Percentiles rank a stretch among this genome's conserved stretches.
These are phyloP conservation scores for Kuraishia piskuri DNA, from an alignment of 805 yeast genomes.

Conservation along the genomic window DNA sequence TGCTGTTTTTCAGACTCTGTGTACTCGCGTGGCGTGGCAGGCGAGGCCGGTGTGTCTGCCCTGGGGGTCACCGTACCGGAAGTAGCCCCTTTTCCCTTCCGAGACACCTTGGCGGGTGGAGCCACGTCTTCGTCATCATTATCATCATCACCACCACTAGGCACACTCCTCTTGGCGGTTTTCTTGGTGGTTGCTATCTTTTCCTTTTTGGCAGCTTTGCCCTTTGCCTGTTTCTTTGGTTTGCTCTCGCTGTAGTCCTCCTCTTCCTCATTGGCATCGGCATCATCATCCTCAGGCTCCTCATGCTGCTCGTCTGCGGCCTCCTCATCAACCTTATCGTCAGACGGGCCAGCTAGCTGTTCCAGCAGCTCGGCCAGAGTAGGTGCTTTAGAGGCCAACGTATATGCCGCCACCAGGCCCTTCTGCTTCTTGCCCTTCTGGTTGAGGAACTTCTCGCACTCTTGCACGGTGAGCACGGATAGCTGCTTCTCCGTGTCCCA, in stretches of 20 bases:
- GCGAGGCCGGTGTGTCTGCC: background rate
- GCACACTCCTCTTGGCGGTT: background rate
- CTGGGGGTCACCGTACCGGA: background rate
- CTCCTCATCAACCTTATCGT: background rate
- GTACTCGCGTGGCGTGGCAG: background rate
- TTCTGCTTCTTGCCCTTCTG: slow-evolving; percentile 6
- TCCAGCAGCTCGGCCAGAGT: slow-evolving; percentile 5
- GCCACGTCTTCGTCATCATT: background rate
- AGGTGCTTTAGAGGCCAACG: slow-evolving; percentile 4
- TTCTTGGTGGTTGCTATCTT: slow-evolving; percentile 1
- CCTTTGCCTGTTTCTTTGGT: slow-evolving; percentile 9
- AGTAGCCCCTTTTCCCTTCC: background rate
- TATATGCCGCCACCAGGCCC: slow-evolving; percentile 7
- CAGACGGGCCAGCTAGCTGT: background rate
- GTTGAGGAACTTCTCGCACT: slow-evolving; percentile 4
- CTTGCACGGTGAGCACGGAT: slow-evolving; percentile 3
- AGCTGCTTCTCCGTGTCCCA: slow-evolving; percentile 26
- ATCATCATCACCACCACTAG: background rate
- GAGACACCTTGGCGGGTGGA: background rate
- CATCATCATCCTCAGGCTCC: slow-evolving; percentile 2
- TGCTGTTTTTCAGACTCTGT: slow-evolving; percentile 33
- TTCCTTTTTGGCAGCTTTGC: slow-evolving; percentile 4
- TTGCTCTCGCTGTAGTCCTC: slow-evolving; percentile 14
- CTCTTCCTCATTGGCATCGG: slow-evolving; percentile 6
- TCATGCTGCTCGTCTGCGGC: slow-evolving; percentile 1